These are phyloP conservation scores for Chrysopogon serrulatus DNA, from an alignment of 176 grass and related monocot genomes.

Conservation along the genomic window DNA sequence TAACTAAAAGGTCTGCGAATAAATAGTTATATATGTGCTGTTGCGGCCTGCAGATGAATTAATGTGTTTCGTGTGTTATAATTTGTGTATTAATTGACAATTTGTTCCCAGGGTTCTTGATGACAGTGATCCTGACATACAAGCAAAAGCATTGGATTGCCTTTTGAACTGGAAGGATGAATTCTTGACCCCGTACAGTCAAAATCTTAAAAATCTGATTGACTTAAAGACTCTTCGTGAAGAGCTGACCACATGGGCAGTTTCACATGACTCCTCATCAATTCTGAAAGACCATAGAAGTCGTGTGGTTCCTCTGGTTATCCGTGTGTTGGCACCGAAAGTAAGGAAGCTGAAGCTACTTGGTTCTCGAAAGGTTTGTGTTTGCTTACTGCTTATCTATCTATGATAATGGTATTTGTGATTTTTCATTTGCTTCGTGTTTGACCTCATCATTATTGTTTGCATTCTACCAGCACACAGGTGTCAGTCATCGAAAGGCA, in stretches of 20 bases:
- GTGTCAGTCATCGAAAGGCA: conserved; percentile 73
- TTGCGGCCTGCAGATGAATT: not conserved
- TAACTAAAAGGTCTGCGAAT: conserved; percentile 64
- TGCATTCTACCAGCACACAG: conserved; percentile 63
- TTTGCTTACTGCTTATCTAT: conserved; percentile 20
- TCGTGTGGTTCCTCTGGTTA: conserved; percentile 67
- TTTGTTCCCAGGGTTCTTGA: conserved; percentile 71
- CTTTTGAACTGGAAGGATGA: conserved; percentile 89
- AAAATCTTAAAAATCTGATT: conserved; percentile 73
- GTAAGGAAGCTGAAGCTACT: conserved; percentile 78
- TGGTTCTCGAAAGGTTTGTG: conserved; percentile 84
- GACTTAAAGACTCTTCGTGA: conserved; percentile 69
- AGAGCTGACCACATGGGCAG: conserved; percentile 87
- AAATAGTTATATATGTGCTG: conserved; percentile 19
- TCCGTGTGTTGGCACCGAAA: conserved; percentile 81
- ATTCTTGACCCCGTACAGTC: conserved; percentile 53
- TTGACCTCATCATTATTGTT: conserved; percentile 1
- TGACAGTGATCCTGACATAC: conserved; percentile 77
- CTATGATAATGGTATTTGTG: not conserved
- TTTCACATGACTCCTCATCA: conserved; percentile 64
- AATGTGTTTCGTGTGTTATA: conserved; percentile 8
- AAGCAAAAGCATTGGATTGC: conserved; percentile 83
- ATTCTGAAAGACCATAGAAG: conserved; percentile 78
- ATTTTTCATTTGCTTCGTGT: not conserved
- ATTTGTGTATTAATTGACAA: not conserved